Percentiles rank a stretch among this genome's conserved stretches.
phyloP scores from a whole-genome alignment of 192 early-diverging fungal genomes.

The Podochytrium sp. region DNA sequence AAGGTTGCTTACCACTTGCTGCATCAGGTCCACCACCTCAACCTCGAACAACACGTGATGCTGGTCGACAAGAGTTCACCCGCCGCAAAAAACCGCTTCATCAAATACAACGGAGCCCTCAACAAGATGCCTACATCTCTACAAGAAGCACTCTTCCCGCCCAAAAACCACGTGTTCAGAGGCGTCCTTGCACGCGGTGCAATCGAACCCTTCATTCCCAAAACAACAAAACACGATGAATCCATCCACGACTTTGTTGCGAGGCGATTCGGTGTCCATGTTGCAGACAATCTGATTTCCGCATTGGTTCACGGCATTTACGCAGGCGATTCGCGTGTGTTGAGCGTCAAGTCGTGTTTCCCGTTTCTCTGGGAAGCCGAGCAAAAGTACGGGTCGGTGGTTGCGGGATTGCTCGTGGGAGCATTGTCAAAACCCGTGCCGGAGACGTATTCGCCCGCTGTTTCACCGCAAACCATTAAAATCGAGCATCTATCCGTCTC shows the following conservation, averaged over 20 bases:
- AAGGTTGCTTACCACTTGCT: too few species aligned
- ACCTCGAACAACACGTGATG: slow-evolving; percentile 62
- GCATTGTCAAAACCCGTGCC: slow-evolving; percentile 18
- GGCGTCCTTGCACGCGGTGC: slow-evolving; percentile 63
- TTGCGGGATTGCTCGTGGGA: slow-evolving; percentile 15
- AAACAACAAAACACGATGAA: slow-evolving; percentile 66
- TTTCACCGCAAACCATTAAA: slow-evolving; percentile 41
- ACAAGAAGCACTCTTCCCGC: slow-evolving; percentile 39
- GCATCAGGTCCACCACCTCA: slow-evolving; percentile 64
- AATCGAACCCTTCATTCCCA: slow-evolving; percentile 57
- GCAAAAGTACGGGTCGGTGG: slow-evolving; percentile 38
- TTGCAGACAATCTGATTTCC: slow-evolving; percentile 84
- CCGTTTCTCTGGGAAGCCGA: slow-evolving; percentile 69
- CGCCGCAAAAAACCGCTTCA: slow-evolving; percentile 81
- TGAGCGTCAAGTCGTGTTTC: slow-evolving; percentile 79
- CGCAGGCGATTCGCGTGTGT: slow-evolving; percentile 78
- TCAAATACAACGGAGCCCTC: slow-evolving; percentile 72
- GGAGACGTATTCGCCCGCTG: slow-evolving; percentile 18
- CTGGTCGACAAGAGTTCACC: slow-evolving; percentile 64
- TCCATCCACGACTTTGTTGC: slow-evolving; percentile 81
- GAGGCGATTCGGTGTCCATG: slow-evolving; percentile 72
- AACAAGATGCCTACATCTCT: slow-evolving; percentile 68
- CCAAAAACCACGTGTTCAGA: slow-evolving; percentile 40
- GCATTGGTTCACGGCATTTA: slow-evolving; percentile 94
- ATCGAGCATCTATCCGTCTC: slow-evolving; percentile 56